A percentile compares a stretch with the other conserved stretches of the same genome.
These are phyloP conservation scores for Microcyclospora pomicola DNA, from an alignment of 2,329 filamentous ascomycete genomes.

Conservation along the genomic window DNA sequence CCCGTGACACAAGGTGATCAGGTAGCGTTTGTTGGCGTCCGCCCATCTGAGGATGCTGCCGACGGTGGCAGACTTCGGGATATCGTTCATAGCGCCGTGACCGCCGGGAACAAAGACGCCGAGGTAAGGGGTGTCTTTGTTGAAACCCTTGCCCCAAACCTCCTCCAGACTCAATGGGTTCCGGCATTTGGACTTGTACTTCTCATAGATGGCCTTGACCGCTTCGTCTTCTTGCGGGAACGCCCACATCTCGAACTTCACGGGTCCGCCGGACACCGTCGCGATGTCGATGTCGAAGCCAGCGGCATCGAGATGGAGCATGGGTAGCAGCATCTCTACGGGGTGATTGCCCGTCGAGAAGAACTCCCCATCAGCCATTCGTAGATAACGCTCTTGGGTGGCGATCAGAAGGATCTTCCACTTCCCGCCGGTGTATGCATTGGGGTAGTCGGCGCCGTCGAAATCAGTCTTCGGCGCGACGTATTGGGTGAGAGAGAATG, in stretches of 20 bases:
- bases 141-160: slow-evolving; percentile 10
- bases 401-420: slow-evolving; percentile 12
- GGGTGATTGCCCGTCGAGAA: slow-evolving; percentile 13
- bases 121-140: slow-evolving; percentile 10
- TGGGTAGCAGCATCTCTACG: slow-evolving; percentile 11
- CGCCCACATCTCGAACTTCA: slow-evolving; percentile 13
- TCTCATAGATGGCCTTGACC: slow-evolving; percentile 9
- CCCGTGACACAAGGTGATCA: slow-evolving; percentile 10
- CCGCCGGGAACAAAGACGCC: slow-evolving; percentile 11
- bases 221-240: slow-evolving; percentile 10
- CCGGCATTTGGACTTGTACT: slow-evolving; percentile 10
- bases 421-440: slow-evolving; percentile 10
- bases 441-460: slow-evolving; percentile 10
- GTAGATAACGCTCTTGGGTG: slow-evolving; percentile 11
- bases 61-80: slow-evolving; percentile 8
- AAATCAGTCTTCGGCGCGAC: slow-evolving; percentile 11
- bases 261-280: slow-evolving; percentile 10
- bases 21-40: slow-evolving; percentile 8
- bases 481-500: slow-evolving; percentile 11
- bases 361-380: slow-evolving; percentile 10
- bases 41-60: slow-evolving; percentile 10
- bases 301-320: slow-evolving; percentile 10
- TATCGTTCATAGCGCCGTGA: slow-evolving; percentile 10
- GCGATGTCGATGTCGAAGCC: slow-evolving; percentile 12
- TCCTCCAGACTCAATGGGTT: slow-evolving; percentile 6